Evolutionary conservation across 148 eudicot genomes (phyloP), one percentile per base, ranked within the genome.

Genomic region (Rhododendron henanense): DNA sequence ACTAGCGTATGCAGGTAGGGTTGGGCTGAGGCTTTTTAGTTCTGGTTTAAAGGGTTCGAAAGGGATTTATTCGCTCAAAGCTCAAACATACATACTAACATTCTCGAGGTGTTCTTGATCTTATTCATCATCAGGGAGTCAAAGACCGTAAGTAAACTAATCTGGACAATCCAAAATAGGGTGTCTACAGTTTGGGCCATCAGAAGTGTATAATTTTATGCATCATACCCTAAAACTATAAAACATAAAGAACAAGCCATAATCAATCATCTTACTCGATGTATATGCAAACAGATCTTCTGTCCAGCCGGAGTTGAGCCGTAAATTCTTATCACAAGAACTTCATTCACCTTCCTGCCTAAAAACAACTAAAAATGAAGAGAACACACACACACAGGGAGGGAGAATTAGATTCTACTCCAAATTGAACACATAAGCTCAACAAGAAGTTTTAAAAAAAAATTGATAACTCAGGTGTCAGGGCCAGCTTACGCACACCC

Each of bases 261-360:
- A 51, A 51, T 2, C 7, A 18, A 82, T 19, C 53, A 65, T 39
- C 94, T 82, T 95, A 96, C 99, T 48, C 91, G 90, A 81, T 97
- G 99, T 85, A 97, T 69, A 83, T 95, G 98, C 86, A 95, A 84
- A 84, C 99, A 97, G 85, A 98, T 87, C 88, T 95, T 97, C 90
- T 97, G 99, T 75, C 96, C 98, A 78, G 93, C 94, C 25, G 98
- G 94, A 45, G 99, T 97, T 2, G 99, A 90, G 0, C 99, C 99
- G 51, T 92, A 97, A 16, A 97, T 86, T 87, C 99, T 92, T 69
- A 97, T 92, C 77, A 97, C 98, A 15, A 98, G 99, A 78, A 97
- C 98, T 88, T 95, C 98, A 84, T 93, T 95, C 85, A 94, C 98
- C 85, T 88, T 91, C 75, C 94, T 94, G 84, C 98, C 99, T 95